Evolutionary conservation across 176 grass and related monocot species (phyloP).

Genomic region (maize (Zea mays)): DNA sequence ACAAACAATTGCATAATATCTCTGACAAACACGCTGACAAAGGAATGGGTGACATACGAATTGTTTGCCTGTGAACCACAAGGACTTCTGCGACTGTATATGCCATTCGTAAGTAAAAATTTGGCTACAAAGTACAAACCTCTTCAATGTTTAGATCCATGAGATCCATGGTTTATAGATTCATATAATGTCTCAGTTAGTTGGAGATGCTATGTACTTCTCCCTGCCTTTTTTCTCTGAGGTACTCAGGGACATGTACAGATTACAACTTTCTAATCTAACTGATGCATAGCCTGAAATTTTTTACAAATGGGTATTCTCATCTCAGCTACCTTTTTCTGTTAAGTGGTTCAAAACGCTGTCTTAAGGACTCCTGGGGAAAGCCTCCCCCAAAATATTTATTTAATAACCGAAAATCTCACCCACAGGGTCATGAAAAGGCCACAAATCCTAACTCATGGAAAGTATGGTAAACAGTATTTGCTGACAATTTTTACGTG

Average conservation of each 20-base stretch:
- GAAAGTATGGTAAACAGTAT: slow-evolving; percentile 2
- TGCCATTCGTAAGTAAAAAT: not conserved
- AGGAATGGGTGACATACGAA: slow-evolving; percentile 8
- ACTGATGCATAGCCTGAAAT: not conserved
- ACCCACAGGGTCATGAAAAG: not conserved
- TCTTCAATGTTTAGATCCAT: not conserved
- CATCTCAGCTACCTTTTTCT: slow-evolving; percentile 1
- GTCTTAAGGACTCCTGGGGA: not conserved
- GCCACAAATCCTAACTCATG: not conserved
- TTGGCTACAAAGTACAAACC: not conserved
- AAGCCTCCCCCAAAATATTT: not conserved
- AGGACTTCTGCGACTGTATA: slow-evolving; percentile 5
- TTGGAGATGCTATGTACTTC: not conserved
- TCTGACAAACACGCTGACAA: slow-evolving; percentile 3
- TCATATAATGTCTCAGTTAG: slow-evolving; percentile 1
- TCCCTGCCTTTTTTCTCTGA: not conserved
- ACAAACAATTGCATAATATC: slow-evolving; percentile 27
- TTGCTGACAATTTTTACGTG: not conserved
- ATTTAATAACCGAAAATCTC: not conserved
- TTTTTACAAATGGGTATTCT: slow-evolving; percentile 4
- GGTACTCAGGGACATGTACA: not conserved
- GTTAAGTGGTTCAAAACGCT: not conserved
- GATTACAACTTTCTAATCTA: not conserved
- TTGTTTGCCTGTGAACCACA: slow-evolving; percentile 14
- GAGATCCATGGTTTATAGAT: not conserved